Conservation (phyloP, 768 basidiomycete species). For the Daedalea quercina region DNA sequence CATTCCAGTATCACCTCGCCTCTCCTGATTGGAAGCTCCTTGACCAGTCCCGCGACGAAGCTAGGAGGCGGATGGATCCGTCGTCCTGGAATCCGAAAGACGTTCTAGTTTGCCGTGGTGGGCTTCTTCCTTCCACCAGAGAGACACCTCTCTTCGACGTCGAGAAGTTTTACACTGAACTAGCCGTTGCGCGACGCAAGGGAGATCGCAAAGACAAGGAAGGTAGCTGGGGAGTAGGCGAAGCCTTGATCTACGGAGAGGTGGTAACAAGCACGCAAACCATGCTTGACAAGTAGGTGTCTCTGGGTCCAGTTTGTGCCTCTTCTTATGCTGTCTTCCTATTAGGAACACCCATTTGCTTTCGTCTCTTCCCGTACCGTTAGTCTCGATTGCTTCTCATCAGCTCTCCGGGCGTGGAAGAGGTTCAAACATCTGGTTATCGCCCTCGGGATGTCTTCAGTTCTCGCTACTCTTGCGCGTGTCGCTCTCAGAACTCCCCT, state of each 20-base stretch:
- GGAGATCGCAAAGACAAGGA: slow-evolving; percentile 17
- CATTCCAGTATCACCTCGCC: slow-evolving; percentile 50
- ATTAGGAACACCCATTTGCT: slow-evolving; percentile 78
- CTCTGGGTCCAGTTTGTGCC: no score
- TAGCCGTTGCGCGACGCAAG: slow-evolving; percentile 30
- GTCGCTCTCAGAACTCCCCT: slow-evolving; percentile 41
- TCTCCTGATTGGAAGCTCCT: slow-evolving; percentile 27
- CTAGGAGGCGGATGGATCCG: slow-evolving; percentile 20
- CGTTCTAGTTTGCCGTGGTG: slow-evolving; percentile 45
- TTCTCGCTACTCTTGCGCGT: slow-evolving; percentile 73
- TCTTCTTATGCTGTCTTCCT: no score
- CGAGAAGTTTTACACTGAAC: slow-evolving; percentile 46
- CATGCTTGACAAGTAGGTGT: slow-evolving; percentile 80
- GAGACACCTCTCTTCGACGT: slow-evolving; percentile 75
- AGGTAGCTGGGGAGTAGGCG: slow-evolving; percentile 56
- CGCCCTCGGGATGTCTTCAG: slow-evolving; percentile 82
- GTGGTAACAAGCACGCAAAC: slow-evolving; percentile 93
- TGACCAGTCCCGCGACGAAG: slow-evolving; percentile 13
- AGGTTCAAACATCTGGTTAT: slow-evolving; percentile 87
- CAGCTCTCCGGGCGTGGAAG: slow-evolving; percentile 88
- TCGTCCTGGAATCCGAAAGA: slow-evolving; percentile 41
- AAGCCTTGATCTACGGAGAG: slow-evolving; percentile 80
- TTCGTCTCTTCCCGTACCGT: slow-evolving; percentile 59
- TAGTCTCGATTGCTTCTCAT: slow-evolving; percentile 79
- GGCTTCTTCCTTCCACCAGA: slow-evolving; percentile 38